Percentiles rank a stretch among this genome's conserved stretches.
These are phyloP conservation scores for Dictyostelium brefeldianum DNA, from an alignment of 78 protist species.

Conservation along the genomic window DNA sequence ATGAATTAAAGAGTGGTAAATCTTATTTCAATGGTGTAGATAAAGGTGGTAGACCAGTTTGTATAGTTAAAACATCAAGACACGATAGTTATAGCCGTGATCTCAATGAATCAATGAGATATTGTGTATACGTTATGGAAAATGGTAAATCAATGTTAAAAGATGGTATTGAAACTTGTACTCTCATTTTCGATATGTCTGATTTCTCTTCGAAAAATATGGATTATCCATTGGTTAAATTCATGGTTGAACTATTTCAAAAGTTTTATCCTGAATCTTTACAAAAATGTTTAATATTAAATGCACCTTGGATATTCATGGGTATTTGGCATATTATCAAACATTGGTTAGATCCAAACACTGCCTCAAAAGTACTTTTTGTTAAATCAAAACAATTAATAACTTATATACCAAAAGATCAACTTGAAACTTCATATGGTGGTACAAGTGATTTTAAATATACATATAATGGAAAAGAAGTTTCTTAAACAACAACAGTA, in stretches of 20 bases:
- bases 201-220: slow-evolving; percentile 50
- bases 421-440: slow-evolving; percentile 32
- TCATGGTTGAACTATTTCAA: slow-evolving; percentile 64
- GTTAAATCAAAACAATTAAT: slow-evolving; percentile 53
- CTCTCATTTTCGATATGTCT: slow-evolving; percentile 77
- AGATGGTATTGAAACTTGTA: slow-evolving; percentile 51
- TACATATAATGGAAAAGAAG: slow-evolving; percentile 44
- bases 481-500: no score
- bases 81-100: slow-evolving; percentile 45
- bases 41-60: slow-evolving; percentile 74
- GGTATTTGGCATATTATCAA: slow-evolving; percentile 73
- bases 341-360: slow-evolving; percentile 81
- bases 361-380: slow-evolving; percentile 50
- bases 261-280: slow-evolving; percentile 72
- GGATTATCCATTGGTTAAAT: slow-evolving; percentile 67
- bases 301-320: slow-evolving; percentile 80
- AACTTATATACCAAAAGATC: slow-evolving; percentile 34
- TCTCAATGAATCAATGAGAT: slow-evolving; percentile 46
- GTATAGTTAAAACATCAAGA: slow-evolving; percentile 50
- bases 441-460: slow-evolving; percentile 46
- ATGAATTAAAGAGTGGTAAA: slow-evolving; percentile 63
- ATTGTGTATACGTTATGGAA: slow-evolving; percentile 70
- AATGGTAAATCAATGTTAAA: slow-evolving; percentile 45
- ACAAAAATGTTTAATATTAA: slow-evolving; percentile 52
- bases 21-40: slow-evolving; percentile 59